Conservation (phyloP, 345 rosid species). For the Lepidium africanum region DNA sequence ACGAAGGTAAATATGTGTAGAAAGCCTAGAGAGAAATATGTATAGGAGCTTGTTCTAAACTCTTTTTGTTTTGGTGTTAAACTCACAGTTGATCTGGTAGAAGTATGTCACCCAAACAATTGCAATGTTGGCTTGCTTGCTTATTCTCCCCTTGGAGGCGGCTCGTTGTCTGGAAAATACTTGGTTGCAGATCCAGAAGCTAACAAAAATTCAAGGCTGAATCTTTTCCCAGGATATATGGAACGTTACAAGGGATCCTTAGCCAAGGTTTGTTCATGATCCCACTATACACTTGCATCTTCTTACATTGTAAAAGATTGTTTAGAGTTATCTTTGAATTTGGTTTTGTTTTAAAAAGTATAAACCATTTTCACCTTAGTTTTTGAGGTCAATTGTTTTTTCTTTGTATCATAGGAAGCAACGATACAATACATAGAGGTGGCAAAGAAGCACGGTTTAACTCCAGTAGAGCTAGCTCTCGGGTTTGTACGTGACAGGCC, state of each 20-base stretch:
- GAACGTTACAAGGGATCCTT: constrained; percentile 66
- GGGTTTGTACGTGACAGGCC: constrained; percentile 76
- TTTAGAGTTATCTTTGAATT: background rate
- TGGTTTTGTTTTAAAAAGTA: too few species aligned
- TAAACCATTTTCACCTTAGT: background rate
- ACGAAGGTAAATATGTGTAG: constrained; percentile 40
- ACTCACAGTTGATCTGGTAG: constrained; percentile 77
- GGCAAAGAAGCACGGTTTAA: constrained; percentile 66
- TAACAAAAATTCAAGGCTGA: constrained; percentile 65
- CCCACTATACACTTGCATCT: background rate
- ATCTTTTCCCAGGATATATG: constrained; percentile 87
- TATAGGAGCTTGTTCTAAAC: background rate
- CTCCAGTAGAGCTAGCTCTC: constrained; percentile 67
- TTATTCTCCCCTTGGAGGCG: constrained; percentile 80
- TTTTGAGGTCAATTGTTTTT: background rate
- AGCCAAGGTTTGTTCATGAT: constrained; percentile 46
- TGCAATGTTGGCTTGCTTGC: constrained; percentile 79
- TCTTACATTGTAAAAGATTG: background rate
- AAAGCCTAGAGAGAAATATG: background rate
- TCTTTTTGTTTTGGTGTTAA: background rate
- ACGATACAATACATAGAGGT: constrained; percentile 53
- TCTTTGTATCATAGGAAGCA: constrained; percentile 49
- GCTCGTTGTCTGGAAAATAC: constrained; percentile 72
- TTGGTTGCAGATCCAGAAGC: constrained; percentile 48
- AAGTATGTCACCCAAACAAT: constrained; percentile 82